Evolutionary conservation across 2,329 filamentous ascomycete species (phyloP), one percentile per base, ranked within the genome.

Genomic region (Arthrobotrys sphaeroides): DNA sequence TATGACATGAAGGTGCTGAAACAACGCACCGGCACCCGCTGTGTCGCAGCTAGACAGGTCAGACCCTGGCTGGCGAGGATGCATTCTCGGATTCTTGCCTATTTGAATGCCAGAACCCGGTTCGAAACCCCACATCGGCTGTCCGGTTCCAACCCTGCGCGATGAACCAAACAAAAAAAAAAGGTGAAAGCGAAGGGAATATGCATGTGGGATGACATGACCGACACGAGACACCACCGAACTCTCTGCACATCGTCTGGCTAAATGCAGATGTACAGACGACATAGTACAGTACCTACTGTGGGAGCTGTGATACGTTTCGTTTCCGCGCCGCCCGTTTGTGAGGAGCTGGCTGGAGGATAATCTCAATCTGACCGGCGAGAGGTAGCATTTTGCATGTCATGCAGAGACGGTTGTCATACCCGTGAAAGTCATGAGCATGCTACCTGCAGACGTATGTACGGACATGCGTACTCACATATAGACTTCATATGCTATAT

Each of bases 1-100:
- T n/a, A n/a, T n/a, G n/a, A n/a, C n/a, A n/a, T n/a, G n/a, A n/a
- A 28, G 51, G 69, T 67, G 72, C 64, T 75, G 72, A 75, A 75
- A 75, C 72, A 69, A 69, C 70, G 72, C 72, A 64, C 69, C 43
- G 47, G 53, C 61, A 49, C 40, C 47, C 47, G 64, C 22, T 60
- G 64, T 70, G 66, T 70, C 66, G 66, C 66, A 70, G 57, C 68
- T 64, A 55, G 64, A 60, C 64, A 64, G 49, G 64, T 64, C 47
- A 60, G 72, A 75, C 64, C 72, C 72, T 75, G 31, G 42, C 60
- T 57, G 36, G 53, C 45, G 22, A 33, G 36, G 38, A 55, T 24
- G 28, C 36, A 42, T 57, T 49, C 72, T 75, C 72, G 72, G 72
- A 65, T 75, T 75, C 72, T 69, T 75, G 72, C 72, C 72, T 75